These are phyloP conservation scores for Rhizophlyctis rosea DNA, from an alignment of 192 early-diverging fungal species.

Conservation along the genomic window DNA sequence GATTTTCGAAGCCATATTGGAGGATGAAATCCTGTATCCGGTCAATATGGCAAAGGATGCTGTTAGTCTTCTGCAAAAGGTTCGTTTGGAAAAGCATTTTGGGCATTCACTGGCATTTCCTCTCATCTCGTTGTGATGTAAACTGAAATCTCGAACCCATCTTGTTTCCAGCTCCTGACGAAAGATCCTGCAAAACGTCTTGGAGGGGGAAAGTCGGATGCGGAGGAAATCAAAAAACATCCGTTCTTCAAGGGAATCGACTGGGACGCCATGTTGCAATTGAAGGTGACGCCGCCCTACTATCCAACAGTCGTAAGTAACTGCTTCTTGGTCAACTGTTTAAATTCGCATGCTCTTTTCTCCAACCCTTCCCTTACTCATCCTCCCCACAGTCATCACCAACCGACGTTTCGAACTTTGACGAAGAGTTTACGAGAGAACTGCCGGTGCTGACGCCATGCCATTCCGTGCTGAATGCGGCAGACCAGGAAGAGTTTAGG, in stretches of 20 bases:
- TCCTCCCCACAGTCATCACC: conserved; percentile 45
- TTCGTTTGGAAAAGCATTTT: no score
- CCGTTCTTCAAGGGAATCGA: conserved; percentile 92
- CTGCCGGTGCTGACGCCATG: conserved; percentile 89
- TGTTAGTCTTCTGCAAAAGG: conserved; percentile 85
- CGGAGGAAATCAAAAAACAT: conserved; percentile 90
- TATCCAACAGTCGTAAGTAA: conserved; percentile 76
- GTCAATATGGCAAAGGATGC: conserved; percentile 91
- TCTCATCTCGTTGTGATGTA: conserved; percentile 6
- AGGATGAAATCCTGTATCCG: conserved; percentile 93
- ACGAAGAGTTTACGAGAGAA: conserved; percentile 96
- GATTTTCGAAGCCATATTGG: conserved; percentile 96
- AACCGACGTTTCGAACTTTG: conserved; percentile 97
- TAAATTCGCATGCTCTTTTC: background rate
- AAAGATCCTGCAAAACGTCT: conserved; percentile 84
- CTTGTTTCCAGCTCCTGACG: conserved; percentile 63
- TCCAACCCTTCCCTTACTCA: conserved; percentile 3
- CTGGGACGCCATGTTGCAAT: conserved; percentile 93
- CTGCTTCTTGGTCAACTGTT: background rate
- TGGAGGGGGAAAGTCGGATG: conserved; percentile 78
- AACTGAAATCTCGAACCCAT: background rate
- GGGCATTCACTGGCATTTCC: background rate
- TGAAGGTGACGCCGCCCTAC: conserved; percentile 86
- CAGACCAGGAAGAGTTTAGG: conserved; percentile 91
- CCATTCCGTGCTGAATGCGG: conserved; percentile 70